phyloP scores from a whole-genome alignment of 495 filamentous ascomycete genomes.

The Chaetomidium leptoderma region DNA sequence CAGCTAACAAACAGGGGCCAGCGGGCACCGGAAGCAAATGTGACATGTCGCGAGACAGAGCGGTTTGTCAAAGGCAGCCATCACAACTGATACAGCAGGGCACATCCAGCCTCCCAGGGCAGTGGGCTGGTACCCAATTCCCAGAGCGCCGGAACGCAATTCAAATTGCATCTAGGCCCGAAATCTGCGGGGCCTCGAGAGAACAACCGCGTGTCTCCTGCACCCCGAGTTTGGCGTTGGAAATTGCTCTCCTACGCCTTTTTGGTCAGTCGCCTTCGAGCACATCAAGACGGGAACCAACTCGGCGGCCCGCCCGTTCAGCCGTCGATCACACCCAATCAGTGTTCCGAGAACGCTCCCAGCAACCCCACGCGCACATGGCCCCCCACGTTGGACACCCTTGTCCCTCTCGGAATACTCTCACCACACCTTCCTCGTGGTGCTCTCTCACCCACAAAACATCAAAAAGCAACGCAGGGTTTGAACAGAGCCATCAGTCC shows the following conservation, averaged over 20 bases:
- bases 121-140: not conserved
- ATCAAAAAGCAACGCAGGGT: not conserved
- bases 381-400: conserved; percentile 1
- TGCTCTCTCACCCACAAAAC: not conserved
- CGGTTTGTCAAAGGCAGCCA: too few relatives aligned
- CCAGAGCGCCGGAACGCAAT: not conserved
- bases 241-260: not conserved
- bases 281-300: too few relatives aligned
- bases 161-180: not conserved
- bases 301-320: too few relatives aligned
- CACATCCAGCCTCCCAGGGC: too few relatives aligned
- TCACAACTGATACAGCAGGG: too few relatives aligned
- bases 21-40: too few relatives aligned
- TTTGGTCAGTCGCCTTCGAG: too few relatives aligned
- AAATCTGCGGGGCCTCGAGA: not conserved
- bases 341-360: not conserved
- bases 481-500: not conserved
- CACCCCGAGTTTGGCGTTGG: not conserved
- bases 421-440: not conserved
- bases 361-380: not conserved
- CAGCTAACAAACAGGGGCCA: not conserved
- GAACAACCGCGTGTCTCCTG: not conserved
- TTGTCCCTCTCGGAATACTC: not conserved
- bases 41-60: not conserved
- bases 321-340: too few relatives aligned